Percentiles rank a stretch among this genome's conserved stretches.
Conservation (phyloP, 805 yeast genomes). For the Citeromyces nyonsensis region DNA sequence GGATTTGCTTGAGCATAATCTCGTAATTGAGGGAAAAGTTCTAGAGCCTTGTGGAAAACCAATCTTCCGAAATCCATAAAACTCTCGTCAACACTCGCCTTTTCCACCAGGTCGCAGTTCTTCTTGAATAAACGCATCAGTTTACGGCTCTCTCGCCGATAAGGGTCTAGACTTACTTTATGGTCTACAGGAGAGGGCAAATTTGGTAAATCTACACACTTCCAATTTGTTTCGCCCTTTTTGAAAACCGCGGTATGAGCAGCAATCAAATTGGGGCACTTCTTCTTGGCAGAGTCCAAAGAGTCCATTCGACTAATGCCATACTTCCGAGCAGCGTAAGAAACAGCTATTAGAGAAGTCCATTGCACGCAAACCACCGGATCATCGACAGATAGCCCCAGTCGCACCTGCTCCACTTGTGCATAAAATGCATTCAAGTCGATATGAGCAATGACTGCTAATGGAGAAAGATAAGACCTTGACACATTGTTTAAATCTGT, state of each 20-base stretch:
- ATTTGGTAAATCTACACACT: constrained; percentile 34
- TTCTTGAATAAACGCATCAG: constrained; percentile 49
- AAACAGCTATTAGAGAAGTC: constrained; percentile 79
- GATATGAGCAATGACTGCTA: constrained; percentile 70
- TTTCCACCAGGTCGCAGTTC: constrained; percentile 61
- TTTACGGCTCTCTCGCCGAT: constrained; percentile 74
- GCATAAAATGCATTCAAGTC: constrained; percentile 95
- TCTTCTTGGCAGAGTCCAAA: constrained; percentile 46
- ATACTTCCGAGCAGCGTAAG: constrained; percentile 74
- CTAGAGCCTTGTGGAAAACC: constrained; percentile 26
- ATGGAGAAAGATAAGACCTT: constrained; percentile 43
- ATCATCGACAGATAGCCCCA: constrained; percentile 45
- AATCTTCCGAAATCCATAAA: constrained; percentile 71
- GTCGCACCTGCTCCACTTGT: constrained; percentile 75
- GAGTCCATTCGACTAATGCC: constrained; percentile 75
- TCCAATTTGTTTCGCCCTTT: constrained; percentile 78
- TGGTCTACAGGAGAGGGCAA: constrained; percentile 45
- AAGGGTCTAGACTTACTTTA: constrained; percentile 86
- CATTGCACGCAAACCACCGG: constrained; percentile 95
- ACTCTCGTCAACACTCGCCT: constrained; percentile 93
- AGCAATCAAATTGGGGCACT: constrained; percentile 62
- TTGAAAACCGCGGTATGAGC: constrained; percentile 92
- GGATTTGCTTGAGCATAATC: constrained; percentile 4
- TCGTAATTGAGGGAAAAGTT: constrained; percentile 28
- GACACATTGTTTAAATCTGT: constrained; percentile 25